Percentiles rank a stretch among this genome's conserved stretches.
phyloP scores from a whole-genome alignment of 768 basidiomycete species.

The Leucocoprinus sp. region DNA sequence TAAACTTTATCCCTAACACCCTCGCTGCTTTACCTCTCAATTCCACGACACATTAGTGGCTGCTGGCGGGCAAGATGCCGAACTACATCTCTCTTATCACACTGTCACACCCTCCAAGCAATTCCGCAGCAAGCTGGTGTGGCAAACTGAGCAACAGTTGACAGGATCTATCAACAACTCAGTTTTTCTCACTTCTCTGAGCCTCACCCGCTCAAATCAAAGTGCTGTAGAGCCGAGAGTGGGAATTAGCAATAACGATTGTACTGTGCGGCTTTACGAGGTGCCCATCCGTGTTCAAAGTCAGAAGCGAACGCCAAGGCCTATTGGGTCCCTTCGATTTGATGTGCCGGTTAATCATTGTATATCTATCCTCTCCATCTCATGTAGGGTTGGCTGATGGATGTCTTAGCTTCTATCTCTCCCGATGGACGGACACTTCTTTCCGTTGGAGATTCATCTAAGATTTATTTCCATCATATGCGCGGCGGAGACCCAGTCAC shows the following conservation, averaged over 20 bases:
- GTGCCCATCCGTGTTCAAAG: slow-evolving; percentile 12
- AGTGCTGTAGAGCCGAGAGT: slow-evolving; percentile 13
- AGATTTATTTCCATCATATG: slow-evolving; percentile 14
- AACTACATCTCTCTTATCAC: slow-evolving; percentile 47
- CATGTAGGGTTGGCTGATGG: neutral
- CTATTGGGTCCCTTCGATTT: slow-evolving; percentile 12
- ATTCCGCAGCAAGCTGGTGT: slow-evolving; percentile 9
- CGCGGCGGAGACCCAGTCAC: slow-evolving; percentile 11
- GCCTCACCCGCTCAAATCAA: slow-evolving; percentile 9
- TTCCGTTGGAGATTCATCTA: slow-evolving; percentile 14
- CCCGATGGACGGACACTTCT: slow-evolving; percentile 13
- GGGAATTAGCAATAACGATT: slow-evolving; percentile 15
- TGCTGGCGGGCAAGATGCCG: slow-evolving; percentile 60
- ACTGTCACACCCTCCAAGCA: slow-evolving; percentile 3
- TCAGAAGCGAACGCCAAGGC: slow-evolving; percentile 4
- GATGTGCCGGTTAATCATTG: slow-evolving; percentile 14
- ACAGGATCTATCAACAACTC: slow-evolving; percentile 17
- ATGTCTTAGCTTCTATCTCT: slow-evolving; percentile 13
- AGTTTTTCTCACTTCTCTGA: slow-evolving; percentile 14
- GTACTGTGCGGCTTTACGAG: slow-evolving; percentile 14
- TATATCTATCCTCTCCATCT: neutral
- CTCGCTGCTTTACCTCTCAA: slow-evolving; percentile 41
- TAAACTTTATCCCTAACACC: slow-evolving; percentile 47
- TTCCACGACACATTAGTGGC: slow-evolving; percentile 42
- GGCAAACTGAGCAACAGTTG: slow-evolving; percentile 14